A percentile compares a stretch with the other conserved stretches of the same genome.
Evolutionary conservation across 495 filamentous ascomycete species (phyloP).

Genomic region (Jackrogersella minutella): DNA sequence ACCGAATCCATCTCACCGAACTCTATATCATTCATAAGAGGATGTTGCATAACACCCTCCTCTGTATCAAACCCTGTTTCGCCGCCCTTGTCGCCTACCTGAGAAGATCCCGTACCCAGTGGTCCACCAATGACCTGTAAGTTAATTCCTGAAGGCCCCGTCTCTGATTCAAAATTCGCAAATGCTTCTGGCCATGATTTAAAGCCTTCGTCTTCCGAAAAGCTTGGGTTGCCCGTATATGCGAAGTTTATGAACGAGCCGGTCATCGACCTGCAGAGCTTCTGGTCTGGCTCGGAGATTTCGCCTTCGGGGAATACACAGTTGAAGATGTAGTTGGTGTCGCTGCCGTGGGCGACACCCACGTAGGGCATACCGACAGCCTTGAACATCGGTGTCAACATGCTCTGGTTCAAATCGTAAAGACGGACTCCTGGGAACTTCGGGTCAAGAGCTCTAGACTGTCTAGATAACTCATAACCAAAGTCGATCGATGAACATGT

Average conservation of each 20-base stretch:
- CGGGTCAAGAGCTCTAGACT: background rate
- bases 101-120: background rate
- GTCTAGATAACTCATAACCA: background rate
- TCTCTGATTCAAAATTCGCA: background rate
- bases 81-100: too few species aligned
- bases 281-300: background rate
- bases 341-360: background rate
- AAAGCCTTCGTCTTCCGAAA: background rate
- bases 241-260: background rate
- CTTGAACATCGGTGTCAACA: background rate
- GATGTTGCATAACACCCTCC: too few species aligned
- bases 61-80: too few species aligned
- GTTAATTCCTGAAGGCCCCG: background rate
- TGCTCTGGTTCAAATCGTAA: conserved; percentile 4
- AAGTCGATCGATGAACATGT: conserved; percentile 6
- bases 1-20: too few species aligned
- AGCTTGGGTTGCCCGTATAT: background rate
- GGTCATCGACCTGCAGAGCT: background rate
- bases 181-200: conserved; percentile 1
- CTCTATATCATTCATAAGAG: too few species aligned
- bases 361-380: background rate
- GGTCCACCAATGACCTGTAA: background rate
- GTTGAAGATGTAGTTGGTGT: conserved; percentile 1
- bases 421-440: background rate
- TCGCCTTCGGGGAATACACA: background rate